Conservation (phyloP, 2,329 filamentous ascomycete species). For the Colletotrichum musae region DNA sequence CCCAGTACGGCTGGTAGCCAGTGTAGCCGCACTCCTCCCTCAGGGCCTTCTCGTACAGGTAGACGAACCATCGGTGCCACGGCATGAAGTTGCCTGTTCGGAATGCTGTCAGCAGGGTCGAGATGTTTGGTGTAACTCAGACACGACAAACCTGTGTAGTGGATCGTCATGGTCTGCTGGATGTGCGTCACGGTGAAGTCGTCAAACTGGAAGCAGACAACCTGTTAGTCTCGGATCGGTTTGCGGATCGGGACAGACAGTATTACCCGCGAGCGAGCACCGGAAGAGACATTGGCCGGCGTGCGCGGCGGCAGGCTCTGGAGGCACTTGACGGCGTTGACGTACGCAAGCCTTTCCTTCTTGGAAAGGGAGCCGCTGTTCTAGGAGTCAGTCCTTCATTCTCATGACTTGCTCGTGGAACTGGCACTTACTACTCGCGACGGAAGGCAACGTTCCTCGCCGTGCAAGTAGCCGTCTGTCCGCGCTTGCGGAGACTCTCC, state of each 20-base stretch:
- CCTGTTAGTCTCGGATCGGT: slow-evolving; percentile 45
- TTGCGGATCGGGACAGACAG: slow-evolving; percentile 65
- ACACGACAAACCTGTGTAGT: background rate
- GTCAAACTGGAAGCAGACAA: slow-evolving; percentile 18
- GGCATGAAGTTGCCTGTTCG: slow-evolving; percentile 38
- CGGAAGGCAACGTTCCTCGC: slow-evolving; percentile 46
- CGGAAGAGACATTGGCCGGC: slow-evolving; percentile 53
- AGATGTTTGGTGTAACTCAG: too few species aligned
- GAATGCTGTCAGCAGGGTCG: too few species aligned
- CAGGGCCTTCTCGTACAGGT: slow-evolving; percentile 39
- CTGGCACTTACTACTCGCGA: slow-evolving; percentile 48
- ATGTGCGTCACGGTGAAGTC: slow-evolving; percentile 42
- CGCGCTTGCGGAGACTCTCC: slow-evolving; percentile 42
- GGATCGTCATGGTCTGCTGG: slow-evolving; percentile 29
- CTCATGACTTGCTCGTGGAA: background rate
- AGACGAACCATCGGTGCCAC: slow-evolving; percentile 40
- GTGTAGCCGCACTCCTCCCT: slow-evolving; percentile 42
- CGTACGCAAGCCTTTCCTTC: slow-evolving; percentile 56
- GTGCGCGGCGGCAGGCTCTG: slow-evolving; percentile 54
- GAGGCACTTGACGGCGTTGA: slow-evolving; percentile 62
- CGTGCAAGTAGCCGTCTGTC: slow-evolving; percentile 44
- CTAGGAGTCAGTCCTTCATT: background rate
- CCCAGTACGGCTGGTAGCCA: slow-evolving; percentile 50
- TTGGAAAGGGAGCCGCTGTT: slow-evolving; percentile 49
- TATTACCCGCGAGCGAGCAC: slow-evolving; percentile 61